Evolutionary conservation across 148 eudicot genomes (phyloP).

Genomic region (Cornus suecica): DNA sequence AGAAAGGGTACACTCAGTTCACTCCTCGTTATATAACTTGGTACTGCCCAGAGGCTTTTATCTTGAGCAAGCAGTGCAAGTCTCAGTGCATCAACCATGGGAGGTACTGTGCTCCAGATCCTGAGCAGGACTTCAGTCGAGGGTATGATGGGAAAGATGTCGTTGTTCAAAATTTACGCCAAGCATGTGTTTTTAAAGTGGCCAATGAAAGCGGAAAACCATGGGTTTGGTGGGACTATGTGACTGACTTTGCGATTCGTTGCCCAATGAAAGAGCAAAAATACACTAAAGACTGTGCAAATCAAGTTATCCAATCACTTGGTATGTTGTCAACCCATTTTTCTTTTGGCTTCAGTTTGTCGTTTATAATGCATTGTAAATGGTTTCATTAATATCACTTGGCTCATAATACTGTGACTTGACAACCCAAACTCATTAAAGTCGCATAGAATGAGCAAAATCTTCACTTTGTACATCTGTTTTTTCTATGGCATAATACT

Average conservation of each 20-base stretch:
- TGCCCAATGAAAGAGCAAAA: constrained; percentile 89
- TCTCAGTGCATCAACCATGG: constrained; percentile 95
- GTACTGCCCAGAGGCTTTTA: constrained; percentile 92
- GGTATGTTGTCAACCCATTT: constrained; percentile 40
- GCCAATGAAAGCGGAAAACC: constrained; percentile 88
- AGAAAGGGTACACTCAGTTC: constrained; percentile 77
- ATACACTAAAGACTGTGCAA: constrained; percentile 76
- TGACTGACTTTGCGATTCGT: constrained; percentile 84
- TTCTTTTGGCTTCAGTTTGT: no score
- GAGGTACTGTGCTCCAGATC: constrained; percentile 96
- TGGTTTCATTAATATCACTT: neutral
- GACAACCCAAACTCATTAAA: neutral
- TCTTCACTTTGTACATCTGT: no score
- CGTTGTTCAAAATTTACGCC: constrained; percentile 80
- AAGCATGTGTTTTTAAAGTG: constrained; percentile 80
- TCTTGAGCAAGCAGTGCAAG: constrained; percentile 75
- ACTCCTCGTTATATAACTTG: constrained; percentile 93
- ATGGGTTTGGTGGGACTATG: constrained; percentile 99
- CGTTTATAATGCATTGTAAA: neutral
- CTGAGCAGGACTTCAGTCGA: constrained; percentile 75
- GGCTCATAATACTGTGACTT: neutral
- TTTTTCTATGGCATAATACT: neutral
- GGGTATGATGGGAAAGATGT: constrained; percentile 98
- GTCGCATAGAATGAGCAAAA: neutral
- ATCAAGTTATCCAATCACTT: constrained; percentile 73